Conservation (phyloP, 306 rosid species). For the Sophora flavescens region DNA sequence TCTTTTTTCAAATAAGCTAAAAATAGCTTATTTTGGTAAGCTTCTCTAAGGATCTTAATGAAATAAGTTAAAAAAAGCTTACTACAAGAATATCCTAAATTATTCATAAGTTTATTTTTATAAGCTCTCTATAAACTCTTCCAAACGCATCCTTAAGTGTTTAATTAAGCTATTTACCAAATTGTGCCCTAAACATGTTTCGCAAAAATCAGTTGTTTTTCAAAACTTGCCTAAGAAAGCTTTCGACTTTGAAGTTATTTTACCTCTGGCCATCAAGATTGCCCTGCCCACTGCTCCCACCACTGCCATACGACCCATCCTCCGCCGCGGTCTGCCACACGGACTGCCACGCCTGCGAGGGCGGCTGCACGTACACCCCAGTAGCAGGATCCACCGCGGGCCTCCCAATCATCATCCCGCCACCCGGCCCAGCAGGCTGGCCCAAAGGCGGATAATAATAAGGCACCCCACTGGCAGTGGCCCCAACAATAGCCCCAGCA, state of each 20-base stretch:
- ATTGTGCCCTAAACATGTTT: too few species aligned
- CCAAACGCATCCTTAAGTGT: too few species aligned
- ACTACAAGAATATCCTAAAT: too few species aligned
- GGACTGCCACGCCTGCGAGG: slow-evolving; percentile 97
- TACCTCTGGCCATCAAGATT: slow-evolving; percentile 89
- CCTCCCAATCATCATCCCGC: slow-evolving; percentile 86
- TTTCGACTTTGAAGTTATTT: background rate
- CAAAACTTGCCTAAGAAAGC: too few species aligned
- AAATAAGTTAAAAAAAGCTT: too few species aligned
- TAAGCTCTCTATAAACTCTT: too few species aligned
- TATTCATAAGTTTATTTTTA: too few species aligned
- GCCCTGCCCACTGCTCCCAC: slow-evolving; percentile 72
- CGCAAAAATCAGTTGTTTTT: too few species aligned
- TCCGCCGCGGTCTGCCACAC: slow-evolving; percentile 85
- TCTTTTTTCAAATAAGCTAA: too few species aligned
- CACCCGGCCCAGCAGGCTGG: slow-evolving; percentile 72
- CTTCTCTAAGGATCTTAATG: too few species aligned
- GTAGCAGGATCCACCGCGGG: slow-evolving; percentile 85
- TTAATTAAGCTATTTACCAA: too few species aligned
- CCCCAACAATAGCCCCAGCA: slow-evolving; percentile 59
- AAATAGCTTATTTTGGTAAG: too few species aligned
- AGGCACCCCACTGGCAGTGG: slow-evolving; percentile 84
- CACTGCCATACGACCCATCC: slow-evolving; percentile 73
- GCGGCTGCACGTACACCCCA: slow-evolving; percentile 86
- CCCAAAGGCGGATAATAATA: slow-evolving; percentile 91